These are phyloP conservation scores for Berkeleyomyces basicola DNA, from an alignment of 2,329 filamentous ascomycete species.

Conservation along the genomic window DNA sequence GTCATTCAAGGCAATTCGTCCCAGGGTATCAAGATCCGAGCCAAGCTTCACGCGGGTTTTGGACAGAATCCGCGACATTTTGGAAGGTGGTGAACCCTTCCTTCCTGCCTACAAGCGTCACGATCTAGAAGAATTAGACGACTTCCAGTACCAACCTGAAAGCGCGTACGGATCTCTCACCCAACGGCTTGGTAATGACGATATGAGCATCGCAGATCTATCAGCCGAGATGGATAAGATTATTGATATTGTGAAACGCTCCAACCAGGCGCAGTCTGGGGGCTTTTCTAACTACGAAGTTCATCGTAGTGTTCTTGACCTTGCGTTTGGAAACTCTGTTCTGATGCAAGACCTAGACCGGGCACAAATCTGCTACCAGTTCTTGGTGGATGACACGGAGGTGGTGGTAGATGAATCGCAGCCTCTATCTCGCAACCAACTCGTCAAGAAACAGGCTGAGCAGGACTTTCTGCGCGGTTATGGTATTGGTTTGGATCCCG, in stretches of 20 bases:
- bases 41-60: slow-evolving; percentile 1
- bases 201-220: neutral
- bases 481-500: slow-evolving; percentile 3
- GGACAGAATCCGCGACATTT: slow-evolving; percentile 9
- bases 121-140: slow-evolving; percentile 6
- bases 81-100: slow-evolving; percentile 8
- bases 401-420: neutral
- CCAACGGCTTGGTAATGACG: neutral
- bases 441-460: slow-evolving; percentile 3
- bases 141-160: slow-evolving; percentile 10
- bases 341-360: slow-evolving; percentile 7
- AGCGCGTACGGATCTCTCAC: slow-evolving; percentile 2
- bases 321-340: neutral
- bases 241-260: neutral
- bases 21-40: neutral
- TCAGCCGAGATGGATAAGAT: neutral
- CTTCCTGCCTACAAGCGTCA: slow-evolving; percentile 6
- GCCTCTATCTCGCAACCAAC: neutral
- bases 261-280: slow-evolving; percentile 4
- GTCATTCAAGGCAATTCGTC: slow-evolving; percentile 10
- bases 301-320: neutral
- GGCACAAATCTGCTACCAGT: slow-evolving; percentile 10
- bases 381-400: slow-evolving; percentile 6
- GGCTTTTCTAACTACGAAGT: neutral
- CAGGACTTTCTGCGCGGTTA: slow-evolving; percentile 6